Base-by-base conservation (phyloP, 164 flowering plant species). In the Liriodendron chinense region DNA sequence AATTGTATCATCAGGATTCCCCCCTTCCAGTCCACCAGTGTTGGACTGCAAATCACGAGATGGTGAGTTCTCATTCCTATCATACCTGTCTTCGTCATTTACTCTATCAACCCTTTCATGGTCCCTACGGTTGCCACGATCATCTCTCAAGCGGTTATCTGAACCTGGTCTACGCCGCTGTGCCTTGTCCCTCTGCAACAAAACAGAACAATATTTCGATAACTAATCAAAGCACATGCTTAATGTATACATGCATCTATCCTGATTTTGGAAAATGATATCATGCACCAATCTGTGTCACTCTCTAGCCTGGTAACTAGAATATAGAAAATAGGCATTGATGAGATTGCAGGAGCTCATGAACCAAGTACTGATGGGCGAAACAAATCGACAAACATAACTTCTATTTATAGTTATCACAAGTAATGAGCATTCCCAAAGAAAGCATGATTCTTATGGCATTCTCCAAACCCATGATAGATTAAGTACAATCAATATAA, bases 61-160 rank as follows among this genome's bases (percentile, higher is more conserved):
- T 28, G 87, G 93, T 1, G 86, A 85, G 67, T 88, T 92, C 22
- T 92, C 98, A 78, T 82, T 74, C 85, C 92, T 87, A 72, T 94
- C 95, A 86, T 64, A 87, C 78, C 89, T 88, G 56, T 91, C 97
- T 72, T 82, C 84, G 10, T 85, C 90, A 80, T 88, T 85, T 25
- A 76, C 80, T 78, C 91, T 86, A 72, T 76, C 85, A 53, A 24
- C 74, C 74, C 81, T 77, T 8, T 88, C 96, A 65, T 47, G 86
- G 13, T 90, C 96, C 76, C 93, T 84, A 14, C 88, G 90, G 59
- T 71, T 80, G 21, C 93, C 89, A 26, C 93, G 90, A 8, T 90
- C 98, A 83, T 93, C 99, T 83, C 80, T 92, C 80, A 87, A 76
- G 48, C 96, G 87, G 65, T 72, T 79, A 34, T 91, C 97, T 56